Base-by-base conservation (phyloP, 768 basidiomycete species). In the Boletus speciosus region DNA sequence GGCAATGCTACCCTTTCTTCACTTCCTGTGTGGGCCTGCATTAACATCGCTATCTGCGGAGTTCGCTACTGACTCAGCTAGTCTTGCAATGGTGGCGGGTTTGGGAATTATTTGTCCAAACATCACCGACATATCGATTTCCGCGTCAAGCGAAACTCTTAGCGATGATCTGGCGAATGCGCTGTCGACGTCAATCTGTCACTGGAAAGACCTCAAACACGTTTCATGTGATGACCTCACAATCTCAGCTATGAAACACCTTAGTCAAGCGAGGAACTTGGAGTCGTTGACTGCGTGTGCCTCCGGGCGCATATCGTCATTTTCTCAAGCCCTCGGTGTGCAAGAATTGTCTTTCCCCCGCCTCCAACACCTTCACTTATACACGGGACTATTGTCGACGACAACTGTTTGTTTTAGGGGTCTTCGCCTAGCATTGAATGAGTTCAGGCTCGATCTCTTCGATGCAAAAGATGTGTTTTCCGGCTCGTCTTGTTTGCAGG, bases 181-280 rank as follows among this genome's bases (percentile, higher is more conserved):
- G 2, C 51, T 66, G 0, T 65, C 64, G 0, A 53, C 51, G 0
- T 64, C 64, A 2, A 57, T 65, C 12, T 51, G 59, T 51, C 59
- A 19, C 37, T 65, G 64, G 65, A 56, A 56, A 2, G 32, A 58
- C 39, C 61, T 65, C 37, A 45, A 32, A 27, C 44, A 48, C 12
- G 59, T 65, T 9, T 48, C 64, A 4, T 65, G 64, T 9, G 64
- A 66, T 8, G 65, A 65, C 37, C 62, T 65, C 45, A 49, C 59
- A 0, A 6, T 49, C 5, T 9, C 59, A 2, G 64, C 65, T 16
- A 27, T 66, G 48, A 47, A 58, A 11, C 59, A 66, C 51, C 61
- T 65, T 6, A 23, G 53, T 36, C 59, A 8, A 12, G 37, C 21
- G 32, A 61, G n/a, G 31, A 39, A 48, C 31, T 39, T 65, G 45